phyloP scores from a whole-genome alignment of 352 stramenopile genomes.

The Phytophthora multivora region DNA sequence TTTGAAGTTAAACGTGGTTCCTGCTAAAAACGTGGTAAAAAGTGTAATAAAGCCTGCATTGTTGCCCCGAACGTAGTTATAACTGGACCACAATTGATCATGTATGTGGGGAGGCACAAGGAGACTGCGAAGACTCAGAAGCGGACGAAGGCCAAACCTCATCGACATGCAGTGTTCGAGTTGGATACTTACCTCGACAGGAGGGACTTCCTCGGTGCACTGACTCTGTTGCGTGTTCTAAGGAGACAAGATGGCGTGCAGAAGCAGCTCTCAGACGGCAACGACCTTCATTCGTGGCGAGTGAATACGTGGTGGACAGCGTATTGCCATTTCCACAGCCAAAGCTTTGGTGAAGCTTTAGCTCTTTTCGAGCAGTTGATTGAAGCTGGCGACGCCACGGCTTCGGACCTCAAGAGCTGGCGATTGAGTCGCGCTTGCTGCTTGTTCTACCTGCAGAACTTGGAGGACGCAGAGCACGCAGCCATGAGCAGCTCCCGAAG shows the following conservation, averaged over 20 bases:
- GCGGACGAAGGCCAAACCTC: slow-evolving; percentile 3
- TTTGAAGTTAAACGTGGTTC: no score
- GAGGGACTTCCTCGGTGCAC: slow-evolving; percentile 51
- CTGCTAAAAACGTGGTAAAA: no score
- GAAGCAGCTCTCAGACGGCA: slow-evolving; percentile 7
- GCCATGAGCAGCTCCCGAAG: slow-evolving; percentile 48
- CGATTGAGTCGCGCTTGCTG: slow-evolving; percentile 59
- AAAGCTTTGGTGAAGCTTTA: slow-evolving; percentile 50
- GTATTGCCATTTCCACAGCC: slow-evolving; percentile 72
- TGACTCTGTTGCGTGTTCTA: slow-evolving; percentile 44
- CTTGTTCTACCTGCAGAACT: slow-evolving; percentile 52
- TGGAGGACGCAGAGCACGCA: slow-evolving; percentile 55
- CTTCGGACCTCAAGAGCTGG: slow-evolving; percentile 42
- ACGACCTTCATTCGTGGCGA: slow-evolving; percentile 13
- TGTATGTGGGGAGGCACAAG: slow-evolving; percentile 30
- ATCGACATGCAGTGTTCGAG: slow-evolving; percentile 29
- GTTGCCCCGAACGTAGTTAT: no score
- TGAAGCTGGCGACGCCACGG: slow-evolving; percentile 5
- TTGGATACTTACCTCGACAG: slow-evolving; percentile 48
- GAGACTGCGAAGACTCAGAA: neutral
- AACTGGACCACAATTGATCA: no score
- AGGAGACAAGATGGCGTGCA: slow-evolving; percentile 26
- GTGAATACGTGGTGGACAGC: slow-evolving; percentile 67
- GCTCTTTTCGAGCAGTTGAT: slow-evolving; percentile 60
- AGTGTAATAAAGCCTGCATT: no score